Percentiles rank a stretch among this genome's conserved stretches.
Conservation (phyloP, 495 filamentous ascomycete genomes). For the Penicillium lagena region DNA sequence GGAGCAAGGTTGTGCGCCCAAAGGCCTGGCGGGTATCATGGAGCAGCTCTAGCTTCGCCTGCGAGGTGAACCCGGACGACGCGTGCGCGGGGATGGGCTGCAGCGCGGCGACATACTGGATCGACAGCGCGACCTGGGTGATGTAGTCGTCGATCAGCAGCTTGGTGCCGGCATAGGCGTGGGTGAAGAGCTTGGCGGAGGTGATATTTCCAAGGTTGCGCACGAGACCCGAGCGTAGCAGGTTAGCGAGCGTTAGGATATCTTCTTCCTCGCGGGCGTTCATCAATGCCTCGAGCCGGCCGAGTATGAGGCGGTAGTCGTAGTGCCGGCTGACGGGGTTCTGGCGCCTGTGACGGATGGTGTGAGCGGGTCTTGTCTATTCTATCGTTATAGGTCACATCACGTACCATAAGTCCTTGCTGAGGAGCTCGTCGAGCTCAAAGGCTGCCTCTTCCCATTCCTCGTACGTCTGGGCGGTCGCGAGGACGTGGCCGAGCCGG, state of each 20-base stretch:
- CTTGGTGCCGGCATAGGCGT: constrained; percentile 85
- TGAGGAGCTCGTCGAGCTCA: constrained; percentile 69
- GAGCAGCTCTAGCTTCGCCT: constrained; percentile 80
- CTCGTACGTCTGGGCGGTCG: constrained; percentile 62
- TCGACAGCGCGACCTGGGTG: constrained; percentile 69
- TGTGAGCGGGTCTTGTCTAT: background rate
- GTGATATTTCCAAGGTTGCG: constrained; percentile 91
- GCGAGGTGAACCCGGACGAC: constrained; percentile 58
- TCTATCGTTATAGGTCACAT: background rate
- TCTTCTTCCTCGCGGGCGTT: constrained; percentile 72
- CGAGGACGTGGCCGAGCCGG: constrained; percentile 36
- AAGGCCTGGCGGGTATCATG: constrained; percentile 89
- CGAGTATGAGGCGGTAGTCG: constrained; percentile 81
- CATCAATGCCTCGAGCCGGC: constrained; percentile 65
- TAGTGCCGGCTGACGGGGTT: constrained; percentile 77
- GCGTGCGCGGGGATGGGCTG: constrained; percentile 52
- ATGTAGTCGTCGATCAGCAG: constrained; percentile 88
- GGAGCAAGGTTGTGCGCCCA: constrained; percentile 75
- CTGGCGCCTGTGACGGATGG: constrained; percentile 52
- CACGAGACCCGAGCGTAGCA: constrained; percentile 80
- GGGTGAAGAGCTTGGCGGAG: constrained; percentile 73
- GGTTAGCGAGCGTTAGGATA: constrained; percentile 65
- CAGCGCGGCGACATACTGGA: constrained; percentile 69
- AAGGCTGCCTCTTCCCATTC: constrained; percentile 80
- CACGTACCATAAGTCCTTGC: constrained; percentile 72